These are phyloP conservation scores for Colletotrichum lindemuthianum DNA, from an alignment of 2,329 filamentous ascomycete species.

Conservation along the genomic window DNA sequence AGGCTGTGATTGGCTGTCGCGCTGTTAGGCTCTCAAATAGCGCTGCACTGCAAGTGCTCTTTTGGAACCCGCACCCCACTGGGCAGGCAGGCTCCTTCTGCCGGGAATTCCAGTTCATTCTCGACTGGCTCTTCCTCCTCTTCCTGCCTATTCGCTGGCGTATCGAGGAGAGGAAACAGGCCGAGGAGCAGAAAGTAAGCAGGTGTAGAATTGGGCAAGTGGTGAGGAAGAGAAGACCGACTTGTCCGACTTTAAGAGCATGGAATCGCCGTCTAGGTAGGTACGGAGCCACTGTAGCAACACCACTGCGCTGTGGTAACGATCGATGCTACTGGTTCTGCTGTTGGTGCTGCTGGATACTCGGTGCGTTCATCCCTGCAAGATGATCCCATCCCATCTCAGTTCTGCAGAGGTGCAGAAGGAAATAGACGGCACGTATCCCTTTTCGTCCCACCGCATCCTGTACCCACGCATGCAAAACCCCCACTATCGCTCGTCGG, in stretches of 20 bases:
- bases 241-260: constrained; percentile 15
- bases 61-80: neutral
- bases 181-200: too few relatives aligned
- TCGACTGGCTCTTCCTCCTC: too few relatives aligned
- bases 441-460: constrained; percentile 22
- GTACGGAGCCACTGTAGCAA: too few relatives aligned
- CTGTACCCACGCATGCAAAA: constrained; percentile 10
- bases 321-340: too few relatives aligned
- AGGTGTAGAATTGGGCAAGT: too few relatives aligned
- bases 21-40: neutral
- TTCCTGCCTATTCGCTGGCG: too few relatives aligned
- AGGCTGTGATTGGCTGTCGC: constrained; percentile 15
- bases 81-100: too few relatives aligned
- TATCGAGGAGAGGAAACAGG: too few relatives aligned
- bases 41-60: constrained; percentile 4
- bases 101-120: too few relatives aligned
- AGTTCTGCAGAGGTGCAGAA: constrained; percentile 3
- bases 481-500: constrained; percentile 28
- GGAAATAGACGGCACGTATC: constrained; percentile 26
- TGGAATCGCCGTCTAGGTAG: too few relatives aligned
- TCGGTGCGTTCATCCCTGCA: constrained; percentile 12
- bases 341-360: neutral
- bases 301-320: too few relatives aligned
- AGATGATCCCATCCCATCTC: constrained; percentile 29
- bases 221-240: constrained; percentile 24